A percentile compares a stretch with the other conserved stretches of the same genome.
These are phyloP conservation scores for Moesziomyces parantarcticus DNA, from an alignment of 1,284 basidiomycete genomes.

Conservation along the genomic window DNA sequence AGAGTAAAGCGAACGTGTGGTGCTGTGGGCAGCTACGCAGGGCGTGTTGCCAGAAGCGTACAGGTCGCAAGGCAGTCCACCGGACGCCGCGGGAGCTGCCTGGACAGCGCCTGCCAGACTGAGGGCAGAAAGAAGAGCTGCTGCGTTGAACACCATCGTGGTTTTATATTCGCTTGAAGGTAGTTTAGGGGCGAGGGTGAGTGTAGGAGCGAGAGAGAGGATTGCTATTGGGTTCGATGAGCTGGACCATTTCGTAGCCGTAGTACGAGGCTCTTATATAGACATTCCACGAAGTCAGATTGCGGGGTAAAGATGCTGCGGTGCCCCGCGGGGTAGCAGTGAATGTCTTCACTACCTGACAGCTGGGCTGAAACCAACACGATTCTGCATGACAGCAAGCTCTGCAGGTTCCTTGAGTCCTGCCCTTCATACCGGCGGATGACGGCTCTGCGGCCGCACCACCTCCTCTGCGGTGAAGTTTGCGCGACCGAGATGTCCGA, in stretches of 20 bases:
- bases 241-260: neutral
- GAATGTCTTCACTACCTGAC: neutral
- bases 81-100: constrained; percentile 4
- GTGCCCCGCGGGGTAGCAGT: neutral
- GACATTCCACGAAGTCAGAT: neutral
- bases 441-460: no score
- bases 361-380: neutral
- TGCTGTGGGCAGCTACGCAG: constrained; percentile 33
- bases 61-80: constrained; percentile 21
- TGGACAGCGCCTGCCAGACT: constrained; percentile 7
- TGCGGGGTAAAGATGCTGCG: neutral
- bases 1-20: constrained; percentile 29
- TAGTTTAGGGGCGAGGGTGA: neutral
- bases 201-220: constrained; percentile 3
- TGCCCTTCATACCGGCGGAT: no score
- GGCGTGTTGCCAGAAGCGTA: constrained; percentile 30
- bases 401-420: no score
- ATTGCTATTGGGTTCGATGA: neutral
- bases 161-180: neutral
- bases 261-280: neutral
- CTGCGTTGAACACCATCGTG: constrained; percentile 25
- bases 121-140: constrained; percentile 17
- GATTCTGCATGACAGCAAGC: neutral
- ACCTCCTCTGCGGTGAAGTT: no score
- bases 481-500: neutral